These are phyloP conservation scores for Mortierella antarctica DNA, from an alignment of 192 early-diverging fungal genomes.

Conservation along the genomic window DNA sequence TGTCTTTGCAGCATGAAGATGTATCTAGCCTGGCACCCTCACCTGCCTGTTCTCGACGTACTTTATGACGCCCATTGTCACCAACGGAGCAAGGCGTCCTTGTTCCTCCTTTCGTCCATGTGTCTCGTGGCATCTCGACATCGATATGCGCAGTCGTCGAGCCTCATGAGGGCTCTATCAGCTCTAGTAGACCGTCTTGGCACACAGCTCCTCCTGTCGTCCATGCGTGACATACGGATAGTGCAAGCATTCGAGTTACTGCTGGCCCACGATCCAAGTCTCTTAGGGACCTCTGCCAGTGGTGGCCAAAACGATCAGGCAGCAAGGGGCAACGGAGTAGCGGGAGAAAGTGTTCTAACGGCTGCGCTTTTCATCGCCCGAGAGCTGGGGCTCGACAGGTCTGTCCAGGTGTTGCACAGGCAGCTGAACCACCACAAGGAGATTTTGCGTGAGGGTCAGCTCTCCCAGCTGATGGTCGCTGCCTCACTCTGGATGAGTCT, in stretches of 20 bases:
- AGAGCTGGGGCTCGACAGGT: conserved; percentile 30
- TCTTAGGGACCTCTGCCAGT: conserved; percentile 21
- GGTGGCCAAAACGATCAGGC: conserved; percentile 14
- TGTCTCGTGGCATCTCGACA: conserved; percentile 24
- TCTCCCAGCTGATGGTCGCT: conserved; percentile 5
- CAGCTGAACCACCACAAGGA: background rate
- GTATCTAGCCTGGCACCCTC: conserved; percentile 39
- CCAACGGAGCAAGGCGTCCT: conserved; percentile 5
- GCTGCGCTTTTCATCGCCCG: conserved; percentile 9
- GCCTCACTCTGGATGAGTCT: conserved; percentile 27
- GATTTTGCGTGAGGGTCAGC: background rate
- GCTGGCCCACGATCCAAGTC: conserved; percentile 31
- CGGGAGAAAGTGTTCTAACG: conserved; percentile 14
- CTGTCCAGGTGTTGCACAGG: background rate
- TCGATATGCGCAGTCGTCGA: conserved; percentile 21
- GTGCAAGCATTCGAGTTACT: conserved; percentile 35
- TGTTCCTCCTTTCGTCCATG: conserved; percentile 33
- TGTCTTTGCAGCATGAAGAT: conserved; percentile 6
- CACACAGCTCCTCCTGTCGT: conserved; percentile 20
- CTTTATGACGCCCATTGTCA: conserved; percentile 12
- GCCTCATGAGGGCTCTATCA: conserved; percentile 18
- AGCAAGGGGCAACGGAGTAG: conserved; percentile 12
- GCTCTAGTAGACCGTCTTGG: conserved; percentile 20
- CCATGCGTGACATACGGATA: conserved; percentile 2
- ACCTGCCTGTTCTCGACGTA: conserved; percentile 13